Evolutionary conservation across 306 rosid species (phyloP).

Genomic region (Ochetophila trinervis): DNA sequence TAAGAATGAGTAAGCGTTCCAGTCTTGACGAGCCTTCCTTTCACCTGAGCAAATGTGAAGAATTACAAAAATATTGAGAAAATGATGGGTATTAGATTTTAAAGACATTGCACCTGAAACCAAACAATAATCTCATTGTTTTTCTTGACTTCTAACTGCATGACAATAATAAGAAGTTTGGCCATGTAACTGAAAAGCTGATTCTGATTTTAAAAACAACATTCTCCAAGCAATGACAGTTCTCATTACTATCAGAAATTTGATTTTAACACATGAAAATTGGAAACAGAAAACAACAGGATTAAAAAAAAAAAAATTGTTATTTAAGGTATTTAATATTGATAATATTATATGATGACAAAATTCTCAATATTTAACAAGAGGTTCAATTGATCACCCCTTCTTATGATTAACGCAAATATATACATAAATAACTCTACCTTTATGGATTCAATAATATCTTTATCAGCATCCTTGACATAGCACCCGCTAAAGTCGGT

Average conservation of each 20-base stretch:
- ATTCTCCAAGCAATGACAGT: neutral
- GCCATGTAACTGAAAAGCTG: too few species aligned
- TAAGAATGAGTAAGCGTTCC: conserved; percentile 86
- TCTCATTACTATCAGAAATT: too few species aligned
- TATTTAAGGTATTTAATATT: too few species aligned
- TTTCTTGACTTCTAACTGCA: too few species aligned
- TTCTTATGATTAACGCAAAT: neutral
- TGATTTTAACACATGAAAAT: neutral
- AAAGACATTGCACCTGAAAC: neutral
- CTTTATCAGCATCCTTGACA: conserved; percentile 86
- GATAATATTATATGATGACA: neutral
- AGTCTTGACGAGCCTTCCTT: conserved; percentile 74
- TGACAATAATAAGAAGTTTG: too few species aligned
- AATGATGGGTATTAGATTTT: neutral
- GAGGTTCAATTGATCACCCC: neutral
- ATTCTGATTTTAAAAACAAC: too few species aligned
- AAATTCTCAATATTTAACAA: neutral
- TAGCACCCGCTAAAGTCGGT: conserved; percentile 69
- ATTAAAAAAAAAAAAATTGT: too few species aligned
- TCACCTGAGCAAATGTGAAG: conserved; percentile 54
- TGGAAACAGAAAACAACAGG: neutral
- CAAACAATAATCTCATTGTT: too few species aligned
- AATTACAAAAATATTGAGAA: conserved; percentile 12
- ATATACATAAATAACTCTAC: conserved; percentile 28
- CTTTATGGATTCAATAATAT: conserved; percentile 81